Evolutionary conservation across 129 eudicot genomes (phyloP), one percentile per base, ranked within the genome.

Genomic region (Apium graveolens): DNA sequence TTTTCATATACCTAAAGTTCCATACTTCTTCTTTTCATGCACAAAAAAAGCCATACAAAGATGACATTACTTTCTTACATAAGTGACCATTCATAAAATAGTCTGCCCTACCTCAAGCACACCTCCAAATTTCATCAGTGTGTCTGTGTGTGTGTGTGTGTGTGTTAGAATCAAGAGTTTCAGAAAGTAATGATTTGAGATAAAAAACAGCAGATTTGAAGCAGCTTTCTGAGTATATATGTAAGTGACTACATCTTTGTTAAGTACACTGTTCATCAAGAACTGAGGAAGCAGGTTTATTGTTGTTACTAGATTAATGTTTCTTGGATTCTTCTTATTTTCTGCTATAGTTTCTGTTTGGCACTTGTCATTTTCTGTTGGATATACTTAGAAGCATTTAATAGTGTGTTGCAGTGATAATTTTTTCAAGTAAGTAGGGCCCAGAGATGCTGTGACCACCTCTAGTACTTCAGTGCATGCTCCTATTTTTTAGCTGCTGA

Each of bases 21-120:
- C 80, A 85, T 53, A 65, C 78, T 65, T 48, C 92, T 86, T 73
- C 93, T 90, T 93, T 90, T 93, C 51, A 86, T 85, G 93, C 92
- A 85, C 85, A 82, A 82, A 76, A 82, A 86, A 83, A 57, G 84
- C 88, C 84, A 84, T 83, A 74, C 83, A 88, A 86, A 93, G 86
- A 86, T 85, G 62, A 76, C 29, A 80, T 87, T 79, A 81, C 89
- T 86, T 85, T 85, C 83, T 65, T 45, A 75, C 70, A 78, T 77
- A n/a, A 78, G 83, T 82, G 84, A 79, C 88, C 49, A 75, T 92
- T 91, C 92, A 88, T 79, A 83, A 76, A 55, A 82, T 69, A 75
- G 17, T 76, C 39, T 27, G 13, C 76, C 38, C 76, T 73, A 45
- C 76, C 39, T 73, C 76, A 26, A 42, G 12, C 39, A 26, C 70